Percentiles rank a stretch among this genome's conserved stretches.
These are phyloP conservation scores for Hordeum pubiflorum DNA, from an alignment of 202 grass and related monocot species.

Conservation along the genomic window DNA sequence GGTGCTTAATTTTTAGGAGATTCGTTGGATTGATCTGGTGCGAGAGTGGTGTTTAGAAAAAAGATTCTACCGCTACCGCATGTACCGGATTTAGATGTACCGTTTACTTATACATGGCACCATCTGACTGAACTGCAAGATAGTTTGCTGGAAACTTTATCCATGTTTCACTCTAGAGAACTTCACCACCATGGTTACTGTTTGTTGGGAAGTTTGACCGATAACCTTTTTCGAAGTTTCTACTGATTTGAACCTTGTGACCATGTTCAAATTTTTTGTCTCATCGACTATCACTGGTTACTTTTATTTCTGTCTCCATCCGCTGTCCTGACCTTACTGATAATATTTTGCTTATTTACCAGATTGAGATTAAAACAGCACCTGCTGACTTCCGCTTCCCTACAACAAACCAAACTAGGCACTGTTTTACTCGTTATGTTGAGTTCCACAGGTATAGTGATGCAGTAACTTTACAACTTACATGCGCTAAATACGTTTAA, in stretches of 20 bases:
- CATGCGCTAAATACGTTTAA: background rate
- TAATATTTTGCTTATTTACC: constrained; percentile 26
- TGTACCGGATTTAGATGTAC: background rate
- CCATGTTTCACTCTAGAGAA: background rate
- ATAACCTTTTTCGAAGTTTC: background rate
- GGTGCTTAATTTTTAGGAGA: background rate
- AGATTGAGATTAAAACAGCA: constrained; percentile 85
- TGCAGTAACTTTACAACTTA: background rate
- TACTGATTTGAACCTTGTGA: background rate
- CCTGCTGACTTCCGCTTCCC: constrained; percentile 85
- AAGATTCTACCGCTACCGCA: background rate
- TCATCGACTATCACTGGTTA: background rate
- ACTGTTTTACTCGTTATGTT: constrained; percentile 77
- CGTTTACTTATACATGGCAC: background rate
- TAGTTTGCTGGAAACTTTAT: background rate
- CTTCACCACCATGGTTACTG: background rate
- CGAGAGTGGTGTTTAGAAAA: background rate
- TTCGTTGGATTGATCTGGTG: background rate
- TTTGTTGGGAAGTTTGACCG: background rate
- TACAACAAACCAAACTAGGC: constrained; percentile 80
- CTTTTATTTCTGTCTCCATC: background rate
- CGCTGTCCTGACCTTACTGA: background rate
- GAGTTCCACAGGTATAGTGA: constrained; percentile 67
- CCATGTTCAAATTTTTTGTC: background rate
- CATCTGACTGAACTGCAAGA: background rate